Evolutionary conservation across 106 monocot species (phyloP), one percentile per base, ranked within the genome.

Genomic region (Agapanthus africanus): DNA sequence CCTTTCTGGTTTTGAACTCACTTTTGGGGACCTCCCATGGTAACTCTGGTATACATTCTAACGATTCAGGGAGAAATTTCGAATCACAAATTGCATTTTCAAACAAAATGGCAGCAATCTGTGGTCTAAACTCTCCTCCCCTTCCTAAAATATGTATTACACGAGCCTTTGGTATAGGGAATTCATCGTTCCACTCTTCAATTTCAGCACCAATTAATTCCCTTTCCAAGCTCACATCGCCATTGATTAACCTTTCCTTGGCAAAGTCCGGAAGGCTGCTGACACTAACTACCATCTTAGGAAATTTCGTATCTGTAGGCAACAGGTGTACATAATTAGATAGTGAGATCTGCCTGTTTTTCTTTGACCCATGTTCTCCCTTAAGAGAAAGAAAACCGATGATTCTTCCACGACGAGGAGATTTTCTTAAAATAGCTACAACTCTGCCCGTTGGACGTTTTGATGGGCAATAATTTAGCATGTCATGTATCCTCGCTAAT

Each of bases 391-490:
- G 78, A 77, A 89, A 97, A 68, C 95, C 91, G 80, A 87, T 73
- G 52, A 97, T 80, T 19, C 72, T 81, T 26, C 72, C 66, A 37
- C 91, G 83, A 3, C 86, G 86, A 63, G 76, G 50, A 71, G 95
- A 97, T 35, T 57, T 82, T 77, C 76, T 82, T 37, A 91, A 74
- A 35, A 92, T 86, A 52, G 91, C 70, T 37, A 97, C 41, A 28
- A 97, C 86, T 79, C 74, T 84, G 27, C 91, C 95, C 47, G 95
- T 92, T 22, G 95, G 95, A 30, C 95, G 77, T 81, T 84, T 97
- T 60, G 56, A 77, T 40, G 88, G 89, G 49, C 76, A 49, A 36
- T 78, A 82, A 66, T 47, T 80, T 40, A 91, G 50, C 67, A 89
- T 63, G 6, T 74, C 54, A 72, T 71, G 65, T 50, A 88, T 76